Evolutionary conservation across 2,329 filamentous ascomycete species (phyloP), one percentile per base, ranked within the genome.

Genomic region (Hypoxylon sp.): DNA sequence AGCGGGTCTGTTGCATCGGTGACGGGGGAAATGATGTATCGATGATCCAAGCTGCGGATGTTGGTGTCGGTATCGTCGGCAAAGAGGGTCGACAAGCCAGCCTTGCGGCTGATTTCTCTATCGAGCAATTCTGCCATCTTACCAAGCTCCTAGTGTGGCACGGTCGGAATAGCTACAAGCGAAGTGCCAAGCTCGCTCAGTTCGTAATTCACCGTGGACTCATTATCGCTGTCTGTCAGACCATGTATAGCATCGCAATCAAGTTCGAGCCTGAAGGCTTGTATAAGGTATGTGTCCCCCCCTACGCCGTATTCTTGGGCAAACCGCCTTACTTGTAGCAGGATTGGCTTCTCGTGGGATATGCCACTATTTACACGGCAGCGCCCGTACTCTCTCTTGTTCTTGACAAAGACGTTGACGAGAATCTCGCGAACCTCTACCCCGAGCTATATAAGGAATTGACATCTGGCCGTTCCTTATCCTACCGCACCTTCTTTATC

Each of bases 121-220:
- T 99, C 74, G 93, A 94, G 67, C 94, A 98, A 75, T 99, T 99
- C 81, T 92, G 91, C 76, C 94, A 99, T 78, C 83, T 99, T 19
- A 97, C 95, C 54, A 99, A 98, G 80, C 87, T 99, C 1, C 88
- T 99, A n/a, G 94, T 99, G 39, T 99, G 97, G 96, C 97, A 99
- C 78, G 96, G 96, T 0, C 90, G 97, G 32, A 99, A 99, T 82
- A 95, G 91, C 74, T 99, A 99, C 85, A 98, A 98, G 81, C 89
- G 97, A 50, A 93, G 90, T 65, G 96, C 96, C 29, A 99, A 99
- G 82, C 88, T 99, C 24, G 94, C 93, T 0, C 97, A 98, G 79
- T 99, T 99, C 80, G 95, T 99, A 75, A 99, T 99, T 75, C 97
- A 99, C 78, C 92, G 96, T 75, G 96, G 96, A 55, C 84, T 99